Percentiles rank a stretch among this genome's conserved stretches.
These are phyloP conservation scores for Rubus parviflorus DNA, from an alignment of 306 rosid species.

Conservation along the genomic window DNA sequence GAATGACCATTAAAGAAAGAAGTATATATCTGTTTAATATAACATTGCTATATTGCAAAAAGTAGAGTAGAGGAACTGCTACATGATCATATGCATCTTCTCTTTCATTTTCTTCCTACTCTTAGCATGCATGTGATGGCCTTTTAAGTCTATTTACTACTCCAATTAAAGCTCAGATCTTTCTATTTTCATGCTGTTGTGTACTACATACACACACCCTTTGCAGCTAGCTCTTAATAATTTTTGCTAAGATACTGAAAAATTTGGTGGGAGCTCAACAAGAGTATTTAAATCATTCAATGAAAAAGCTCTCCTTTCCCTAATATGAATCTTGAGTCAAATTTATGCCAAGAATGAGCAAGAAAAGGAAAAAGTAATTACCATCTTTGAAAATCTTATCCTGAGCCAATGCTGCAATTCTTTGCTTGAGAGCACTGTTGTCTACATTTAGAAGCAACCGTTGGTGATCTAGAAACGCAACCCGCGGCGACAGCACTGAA, in stretches of 20 bases:
- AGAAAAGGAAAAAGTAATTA: conserved; percentile 9
- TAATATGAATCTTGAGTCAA: too few species aligned
- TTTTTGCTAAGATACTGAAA: not conserved
- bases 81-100: not conserved
- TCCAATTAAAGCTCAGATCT: not conserved
- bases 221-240: not conserved
- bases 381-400: conserved; percentile 98
- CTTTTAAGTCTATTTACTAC: conserved; percentile 8
- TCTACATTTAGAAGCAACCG: conserved; percentile 91
- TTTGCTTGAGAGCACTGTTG: conserved; percentile 94
- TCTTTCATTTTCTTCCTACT: conserved; percentile 8
- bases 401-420: conserved; percentile 93
- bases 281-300: not conserved
- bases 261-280: not conserved
- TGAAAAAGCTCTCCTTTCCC: too few species aligned
- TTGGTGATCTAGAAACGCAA: conserved; percentile 88
- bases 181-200: not conserved
- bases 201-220: not conserved
- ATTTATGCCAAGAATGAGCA: too few species aligned
- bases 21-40: too few species aligned
- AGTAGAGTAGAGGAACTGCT: not conserved
- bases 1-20: not conserved
- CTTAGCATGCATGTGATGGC: conserved; percentile 21
- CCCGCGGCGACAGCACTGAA: conserved; percentile 82
- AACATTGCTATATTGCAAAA: not conserved